These are phyloP conservation scores for Phaeotremella fagi DNA, from an alignment of 768 basidiomycete genomes.

Conservation along the genomic window DNA sequence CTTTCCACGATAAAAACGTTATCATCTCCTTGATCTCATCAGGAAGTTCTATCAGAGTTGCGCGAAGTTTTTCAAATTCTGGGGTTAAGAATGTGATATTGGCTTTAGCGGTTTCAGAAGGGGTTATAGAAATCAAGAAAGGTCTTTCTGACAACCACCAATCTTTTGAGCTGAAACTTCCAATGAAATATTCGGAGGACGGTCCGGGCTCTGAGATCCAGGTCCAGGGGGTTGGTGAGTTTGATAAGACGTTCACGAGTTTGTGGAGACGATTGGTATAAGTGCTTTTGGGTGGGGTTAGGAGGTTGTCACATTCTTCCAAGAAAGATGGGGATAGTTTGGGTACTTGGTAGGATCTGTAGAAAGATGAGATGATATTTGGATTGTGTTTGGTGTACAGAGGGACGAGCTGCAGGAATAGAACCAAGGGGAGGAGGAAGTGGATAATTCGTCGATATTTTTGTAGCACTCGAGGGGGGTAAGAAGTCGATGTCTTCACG, in stretches of 20 bases:
- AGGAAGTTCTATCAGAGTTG: constrained; percentile 59
- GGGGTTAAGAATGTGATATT: constrained; percentile 67
- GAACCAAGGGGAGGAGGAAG: background rate
- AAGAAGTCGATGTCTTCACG: no score
- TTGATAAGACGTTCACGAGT: constrained; percentile 3
- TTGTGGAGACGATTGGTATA: constrained; percentile 13
- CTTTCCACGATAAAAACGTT: constrained; percentile 53
- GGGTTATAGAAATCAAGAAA: constrained; percentile 62
- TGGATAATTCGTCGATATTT: no score
- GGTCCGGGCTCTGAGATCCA: constrained; percentile 78
- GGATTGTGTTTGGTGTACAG: background rate
- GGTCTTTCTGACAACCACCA: constrained; percentile 79
- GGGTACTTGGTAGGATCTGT: background rate
- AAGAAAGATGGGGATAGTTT: constrained; percentile 11
- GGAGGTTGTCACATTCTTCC: constrained; percentile 10
- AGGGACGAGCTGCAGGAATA: background rate
- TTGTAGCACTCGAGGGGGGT: no score
- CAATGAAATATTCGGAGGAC: constrained; percentile 66
- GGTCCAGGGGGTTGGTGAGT: background rate
- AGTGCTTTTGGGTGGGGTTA: constrained; percentile 5
- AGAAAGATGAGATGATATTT: background rate
- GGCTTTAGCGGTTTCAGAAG: constrained; percentile 45
- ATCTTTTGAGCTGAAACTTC: constrained; percentile 56
- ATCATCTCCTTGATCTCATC: constrained; percentile 42
- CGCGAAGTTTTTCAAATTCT: constrained; percentile 68